These are phyloP conservation scores for Sugiyamaella japonica DNA, from an alignment of 1,139 yeast genomes.

Conservation along the genomic window DNA sequence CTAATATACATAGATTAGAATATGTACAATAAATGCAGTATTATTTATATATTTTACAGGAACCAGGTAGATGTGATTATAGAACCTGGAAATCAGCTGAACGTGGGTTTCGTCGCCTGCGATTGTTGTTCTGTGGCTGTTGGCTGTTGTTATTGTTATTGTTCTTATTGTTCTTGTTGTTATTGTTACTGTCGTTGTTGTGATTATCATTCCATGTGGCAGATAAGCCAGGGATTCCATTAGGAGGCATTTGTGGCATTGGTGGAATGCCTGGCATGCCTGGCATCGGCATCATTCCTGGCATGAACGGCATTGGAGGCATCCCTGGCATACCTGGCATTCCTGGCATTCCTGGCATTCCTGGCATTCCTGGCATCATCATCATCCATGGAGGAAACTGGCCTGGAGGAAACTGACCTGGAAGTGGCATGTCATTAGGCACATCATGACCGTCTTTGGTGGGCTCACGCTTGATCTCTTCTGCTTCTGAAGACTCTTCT, in stretches of 20 bases:
- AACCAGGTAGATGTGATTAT: neutral
- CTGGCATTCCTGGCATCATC: conserved; percentile 29
- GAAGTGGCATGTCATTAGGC: conserved; percentile 26
- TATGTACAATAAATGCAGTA: neutral
- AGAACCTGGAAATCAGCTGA: conserved; percentile 10
- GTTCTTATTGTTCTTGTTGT: neutral
- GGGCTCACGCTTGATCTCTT: conserved; percentile 9
- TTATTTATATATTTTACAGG: neutral
- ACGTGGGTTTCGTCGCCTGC: conserved; percentile 10
- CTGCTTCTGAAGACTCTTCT: conserved; percentile 13
- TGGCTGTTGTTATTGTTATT: conserved; percentile 1
- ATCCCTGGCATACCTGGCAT: conserved; percentile 16
- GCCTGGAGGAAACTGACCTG: conserved; percentile 21
- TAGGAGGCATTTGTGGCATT: neutral
- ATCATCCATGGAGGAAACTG: conserved; percentile 21
- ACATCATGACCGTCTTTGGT: conserved; percentile 24
- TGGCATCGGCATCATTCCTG: conserved; percentile 5
- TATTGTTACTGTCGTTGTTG: neutral
- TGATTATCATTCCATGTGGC: neutral
- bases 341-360: conserved; percentile 29
- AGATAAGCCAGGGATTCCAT: conserved; percentile 13
- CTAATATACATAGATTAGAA: neutral
- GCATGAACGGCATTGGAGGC: neutral
- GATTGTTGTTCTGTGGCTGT: conserved; percentile 3
- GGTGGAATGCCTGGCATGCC: conserved; percentile 6